phyloP scores from a whole-genome alignment of 257 asterid genomes.

The Solanum chilense region DNA sequence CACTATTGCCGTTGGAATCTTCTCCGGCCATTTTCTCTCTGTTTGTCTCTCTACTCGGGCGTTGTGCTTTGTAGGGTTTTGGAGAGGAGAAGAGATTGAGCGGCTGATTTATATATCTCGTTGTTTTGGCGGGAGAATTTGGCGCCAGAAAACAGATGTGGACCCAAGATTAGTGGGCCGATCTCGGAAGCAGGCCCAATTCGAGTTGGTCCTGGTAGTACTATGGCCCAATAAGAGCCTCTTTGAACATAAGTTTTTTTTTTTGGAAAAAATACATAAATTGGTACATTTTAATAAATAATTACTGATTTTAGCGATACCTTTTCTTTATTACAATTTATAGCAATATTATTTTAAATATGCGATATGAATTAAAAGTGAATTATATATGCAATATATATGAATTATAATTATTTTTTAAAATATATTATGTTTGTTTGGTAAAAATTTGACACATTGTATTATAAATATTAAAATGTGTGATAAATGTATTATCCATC shows the following conservation, averaged over 20 bases:
- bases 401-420: no score
- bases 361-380: no score
- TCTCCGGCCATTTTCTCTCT: not conserved
- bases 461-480: no score
- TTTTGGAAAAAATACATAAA: no score
- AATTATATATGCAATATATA: no score
- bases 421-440: no score
- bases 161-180: not conserved
- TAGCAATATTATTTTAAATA: no score
- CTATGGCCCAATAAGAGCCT: not conserved
- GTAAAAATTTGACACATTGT: no score
- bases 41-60: not conserved
- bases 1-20: not conserved
- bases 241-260: not conserved
- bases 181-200: not conserved
- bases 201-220: not conserved
- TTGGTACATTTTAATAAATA: no score
- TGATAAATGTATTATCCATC: no score
- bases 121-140: slow-evolving; percentile 63
- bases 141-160: slow-evolving; percentile 36
- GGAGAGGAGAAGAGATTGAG: not conserved
- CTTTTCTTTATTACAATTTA: no score
- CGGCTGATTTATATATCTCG: not conserved
- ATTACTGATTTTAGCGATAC: no score
- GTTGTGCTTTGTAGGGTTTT: slow-evolving; percentile 4